Percentiles rank a stretch among this genome's conserved stretches.
These are phyloP conservation scores for Logfia minima DNA, from an alignment of 129 eudicot species.

Conservation along the genomic window DNA sequence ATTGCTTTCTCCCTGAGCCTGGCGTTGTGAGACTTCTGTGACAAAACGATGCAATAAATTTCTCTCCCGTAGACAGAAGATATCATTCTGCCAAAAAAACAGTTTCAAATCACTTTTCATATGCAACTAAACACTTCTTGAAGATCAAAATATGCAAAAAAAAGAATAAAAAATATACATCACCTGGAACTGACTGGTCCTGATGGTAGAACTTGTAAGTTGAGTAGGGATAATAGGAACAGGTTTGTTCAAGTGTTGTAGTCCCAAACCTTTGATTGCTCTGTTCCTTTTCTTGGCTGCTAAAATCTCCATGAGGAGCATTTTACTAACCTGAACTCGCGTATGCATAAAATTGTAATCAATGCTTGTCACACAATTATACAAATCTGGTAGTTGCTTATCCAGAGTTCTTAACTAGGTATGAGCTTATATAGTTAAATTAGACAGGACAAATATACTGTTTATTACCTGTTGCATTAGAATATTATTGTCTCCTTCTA, in stretches of 20 bases:
- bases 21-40: conserved; percentile 58
- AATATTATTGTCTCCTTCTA: conserved; percentile 92
- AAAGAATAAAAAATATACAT: background rate
- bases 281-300: conserved; percentile 59
- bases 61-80: conserved; percentile 79
- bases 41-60: conserved; percentile 75
- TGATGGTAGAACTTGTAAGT: conserved; percentile 55
- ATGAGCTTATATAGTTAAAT: background rate
- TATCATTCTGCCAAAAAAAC: conserved; percentile 48
- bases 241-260: conserved; percentile 77
- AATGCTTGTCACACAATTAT: background rate
- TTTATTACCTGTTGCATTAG: conserved; percentile 91
- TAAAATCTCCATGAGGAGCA: conserved; percentile 59
- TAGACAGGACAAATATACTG: background rate
- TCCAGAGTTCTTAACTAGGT: background rate
- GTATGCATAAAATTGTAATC: background rate
- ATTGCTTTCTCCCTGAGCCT: conserved; percentile 65
- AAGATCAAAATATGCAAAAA: background rate
- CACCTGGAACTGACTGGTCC: conserved; percentile 40
- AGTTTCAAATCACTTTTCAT: conserved; percentile 6
- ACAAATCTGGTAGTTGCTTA: background rate
- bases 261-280: conserved; percentile 68
- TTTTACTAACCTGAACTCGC: conserved; percentile 67
- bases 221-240: conserved; percentile 65
- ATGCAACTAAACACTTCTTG: background rate